Base-by-base conservation (phyloP, 2,329 filamentous ascomycete genomes). In the Verticillium isaacii region DNA sequence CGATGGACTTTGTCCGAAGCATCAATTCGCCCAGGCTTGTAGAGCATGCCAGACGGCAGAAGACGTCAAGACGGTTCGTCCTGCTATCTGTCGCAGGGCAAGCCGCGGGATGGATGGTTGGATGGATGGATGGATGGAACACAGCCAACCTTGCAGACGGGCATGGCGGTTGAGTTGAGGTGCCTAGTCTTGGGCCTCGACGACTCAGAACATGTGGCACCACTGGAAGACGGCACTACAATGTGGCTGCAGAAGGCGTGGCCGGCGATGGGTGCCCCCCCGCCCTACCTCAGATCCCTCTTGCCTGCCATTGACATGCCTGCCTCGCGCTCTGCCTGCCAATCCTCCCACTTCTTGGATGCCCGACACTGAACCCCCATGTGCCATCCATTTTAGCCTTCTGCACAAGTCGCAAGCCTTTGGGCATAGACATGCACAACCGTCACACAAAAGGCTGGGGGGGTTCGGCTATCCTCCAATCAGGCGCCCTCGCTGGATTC, bases 171-270 rank as follows among this genome's bases (percentile, higher is more conserved):
- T 25, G n/a, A 50, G n/a, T 19, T 50, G n/a, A 50, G 45, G 45
- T 50, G 19, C 45, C 45, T 25, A 50, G 45, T n/a, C 37, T 58
- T 25, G 56, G 37, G 36, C 25, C 36, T 39, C 58, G 41, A 36
- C 34, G 29, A 23, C 39, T 45, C 25, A 32, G 58, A 19, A 65
- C 60, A 65, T 63, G 64, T 66, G 65, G 65, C 64, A 65, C 65
- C 65, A 66, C 60, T 66, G 32, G 52, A 60, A 15, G 63, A 34
- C 56, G 32, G 29, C 52, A 59, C 54, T 39, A 32, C 56, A 57
- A 57, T 57, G 56, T 60, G 61, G 64, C 62, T 65, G 64, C 63
- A 65, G 58, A 39, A 58, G n/a, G 45, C 45, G 19, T 50, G 45
- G 45, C 45, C 45, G 19, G 8, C 45, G 19, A 50, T 23, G 59